A percentile compares a stretch with the other conserved stretches of the same genome.
Evolutionary conservation across 2,329 filamentous ascomycete species (phyloP).

Genomic region (Plenodomus biglobosus): DNA sequence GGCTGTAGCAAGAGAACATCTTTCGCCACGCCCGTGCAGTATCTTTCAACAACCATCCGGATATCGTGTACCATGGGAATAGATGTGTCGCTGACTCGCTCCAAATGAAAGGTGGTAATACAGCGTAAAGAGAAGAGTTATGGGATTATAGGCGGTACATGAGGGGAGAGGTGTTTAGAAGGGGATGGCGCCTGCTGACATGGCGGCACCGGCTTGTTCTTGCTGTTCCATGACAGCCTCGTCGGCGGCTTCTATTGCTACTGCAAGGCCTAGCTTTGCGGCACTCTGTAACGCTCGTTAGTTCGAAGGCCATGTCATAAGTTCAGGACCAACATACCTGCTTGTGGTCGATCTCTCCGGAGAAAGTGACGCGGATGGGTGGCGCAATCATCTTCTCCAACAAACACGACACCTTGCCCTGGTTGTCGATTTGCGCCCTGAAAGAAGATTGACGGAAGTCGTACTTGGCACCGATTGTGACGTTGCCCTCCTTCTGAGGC

Average conservation of each 20-base stretch:
- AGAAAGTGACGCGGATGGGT: slow-evolving; percentile 90
- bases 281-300: slow-evolving; percentile 66
- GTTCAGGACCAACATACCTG: slow-evolving; percentile 67
- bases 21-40: slow-evolving; percentile 16
- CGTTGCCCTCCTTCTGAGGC: slow-evolving; percentile 80
- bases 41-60: slow-evolving; percentile 30
- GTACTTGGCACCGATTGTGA: slow-evolving; percentile 94
- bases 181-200: slow-evolving; percentile 40
- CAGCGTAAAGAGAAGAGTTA: slow-evolving; percentile 43
- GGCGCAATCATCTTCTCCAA: slow-evolving; percentile 95
- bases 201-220: slow-evolving; percentile 33
- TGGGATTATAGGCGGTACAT: slow-evolving; percentile 40
- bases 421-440: slow-evolving; percentile 92
- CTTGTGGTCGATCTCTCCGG: slow-evolving; percentile 92
- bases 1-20: slow-evolving; percentile 7
- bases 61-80: slow-evolving; percentile 31
- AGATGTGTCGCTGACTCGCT: slow-evolving; percentile 27
- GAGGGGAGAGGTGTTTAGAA: slow-evolving; percentile 38
- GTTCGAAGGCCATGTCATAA: slow-evolving; percentile 4
- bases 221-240: slow-evolving; percentile 47
- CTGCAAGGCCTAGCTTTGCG: slow-evolving; percentile 90
- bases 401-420: slow-evolving; percentile 88
- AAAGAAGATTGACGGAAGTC: slow-evolving; percentile 96
- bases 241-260: slow-evolving; percentile 61
- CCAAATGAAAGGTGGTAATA: slow-evolving; percentile 44